phyloP scores from a whole-genome alignment of 2,329 filamentous ascomycete species.

The Xylaria multiplex region DNA sequence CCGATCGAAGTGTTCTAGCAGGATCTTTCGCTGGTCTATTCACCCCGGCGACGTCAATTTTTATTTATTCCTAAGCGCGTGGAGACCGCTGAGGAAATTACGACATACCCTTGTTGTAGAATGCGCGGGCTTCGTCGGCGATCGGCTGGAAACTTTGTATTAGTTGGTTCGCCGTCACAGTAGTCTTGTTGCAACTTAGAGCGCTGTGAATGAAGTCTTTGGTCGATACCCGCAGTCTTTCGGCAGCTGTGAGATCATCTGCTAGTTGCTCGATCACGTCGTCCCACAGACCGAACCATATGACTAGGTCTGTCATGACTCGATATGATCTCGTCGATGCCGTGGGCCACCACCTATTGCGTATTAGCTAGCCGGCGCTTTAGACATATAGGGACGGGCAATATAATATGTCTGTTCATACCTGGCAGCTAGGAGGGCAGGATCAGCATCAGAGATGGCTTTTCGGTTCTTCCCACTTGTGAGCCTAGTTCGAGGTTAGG shows the following conservation, averaged over 20 bases:
- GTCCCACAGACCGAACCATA: slow-evolving; percentile 46
- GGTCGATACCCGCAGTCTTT: slow-evolving; percentile 38
- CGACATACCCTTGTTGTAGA: slow-evolving; percentile 40
- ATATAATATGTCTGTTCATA: slow-evolving; percentile 26
- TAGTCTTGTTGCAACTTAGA: slow-evolving; percentile 21
- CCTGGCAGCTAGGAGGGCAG: slow-evolving; percentile 44
- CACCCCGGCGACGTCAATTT: not conserved
- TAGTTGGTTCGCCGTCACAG: slow-evolving; percentile 33
- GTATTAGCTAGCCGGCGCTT: not conserved
- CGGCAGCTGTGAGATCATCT: slow-evolving; percentile 34
- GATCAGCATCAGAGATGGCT: slow-evolving; percentile 38
- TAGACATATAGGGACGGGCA: not conserved
- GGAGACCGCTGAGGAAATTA: not conserved
- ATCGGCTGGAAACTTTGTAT: slow-evolving; percentile 40
- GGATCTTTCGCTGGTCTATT: slow-evolving; percentile 40
- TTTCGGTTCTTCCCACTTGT: slow-evolving; percentile 32
- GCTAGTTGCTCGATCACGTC: slow-evolving; percentile 41
- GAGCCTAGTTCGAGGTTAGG: slow-evolving; percentile 13
- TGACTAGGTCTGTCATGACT: slow-evolving; percentile 41
- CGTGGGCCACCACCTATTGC: slow-evolving; percentile 44
- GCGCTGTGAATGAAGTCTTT: slow-evolving; percentile 40
- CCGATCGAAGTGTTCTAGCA: slow-evolving; percentile 40
- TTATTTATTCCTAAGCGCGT: not conserved
- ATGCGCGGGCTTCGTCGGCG: slow-evolving; percentile 33
- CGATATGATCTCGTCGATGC: slow-evolving; percentile 36